Evolutionary conservation across 176 grass and related monocot genomes (phyloP).

Genomic region (Cenchrus americanus): DNA sequence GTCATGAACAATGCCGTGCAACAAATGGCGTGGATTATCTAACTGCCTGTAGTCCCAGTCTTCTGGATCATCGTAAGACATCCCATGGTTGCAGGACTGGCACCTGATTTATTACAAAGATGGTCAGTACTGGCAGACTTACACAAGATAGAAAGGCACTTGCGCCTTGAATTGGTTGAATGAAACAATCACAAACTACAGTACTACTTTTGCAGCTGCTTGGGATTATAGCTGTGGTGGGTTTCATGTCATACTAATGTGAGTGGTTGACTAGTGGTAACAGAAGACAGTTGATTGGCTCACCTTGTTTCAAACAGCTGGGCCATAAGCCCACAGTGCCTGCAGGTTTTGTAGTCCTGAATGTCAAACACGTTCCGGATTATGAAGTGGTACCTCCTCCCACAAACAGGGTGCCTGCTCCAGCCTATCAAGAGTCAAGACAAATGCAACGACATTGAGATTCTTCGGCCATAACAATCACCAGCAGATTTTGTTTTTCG

Average conservation of each 20-base stretch:
- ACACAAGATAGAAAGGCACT: background rate
- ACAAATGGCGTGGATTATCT: constrained; percentile 56
- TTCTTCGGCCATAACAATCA: background rate
- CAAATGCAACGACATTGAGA: constrained; percentile 26
- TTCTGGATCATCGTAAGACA: constrained; percentile 32
- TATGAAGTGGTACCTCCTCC: constrained; percentile 79
- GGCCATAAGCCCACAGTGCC: constrained; percentile 49
- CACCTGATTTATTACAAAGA: constrained; percentile 39
- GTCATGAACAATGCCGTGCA: constrained; percentile 71
- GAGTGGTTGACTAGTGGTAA: background rate
- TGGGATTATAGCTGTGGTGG: background rate
- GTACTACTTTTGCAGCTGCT: background rate
- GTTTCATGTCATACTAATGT: background rate
- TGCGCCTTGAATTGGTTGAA: background rate
- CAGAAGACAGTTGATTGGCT: background rate
- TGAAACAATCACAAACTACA: background rate
- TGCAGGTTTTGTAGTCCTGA: constrained; percentile 43
- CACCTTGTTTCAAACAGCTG: constrained; percentile 50
- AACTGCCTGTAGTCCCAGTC: constrained; percentile 49
- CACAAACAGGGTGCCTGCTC: constrained; percentile 78
- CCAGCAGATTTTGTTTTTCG: background rate
- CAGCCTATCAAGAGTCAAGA: constrained; percentile 60
- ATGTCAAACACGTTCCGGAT: constrained; percentile 48
- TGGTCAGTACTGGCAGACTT: background rate
- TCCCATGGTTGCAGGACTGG: constrained; percentile 38